Conservation (phyloP, 768 basidiomycete species). For the Lactarius akahatsu region DNA sequence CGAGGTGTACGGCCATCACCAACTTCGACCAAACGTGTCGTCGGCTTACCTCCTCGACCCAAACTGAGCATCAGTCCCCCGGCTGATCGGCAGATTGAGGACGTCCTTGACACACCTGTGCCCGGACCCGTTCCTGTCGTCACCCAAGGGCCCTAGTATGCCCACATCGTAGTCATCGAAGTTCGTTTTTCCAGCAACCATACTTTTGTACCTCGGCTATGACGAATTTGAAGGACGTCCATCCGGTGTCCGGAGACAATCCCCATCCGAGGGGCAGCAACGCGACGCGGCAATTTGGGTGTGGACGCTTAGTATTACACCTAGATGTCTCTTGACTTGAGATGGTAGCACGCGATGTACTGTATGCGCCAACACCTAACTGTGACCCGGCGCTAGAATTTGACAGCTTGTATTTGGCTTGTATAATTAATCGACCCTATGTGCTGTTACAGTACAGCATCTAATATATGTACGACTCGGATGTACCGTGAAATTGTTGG, state of each 20-base stretch:
- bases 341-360: not conserved
- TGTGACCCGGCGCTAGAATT: not conserved
- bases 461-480: not conserved
- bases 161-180: not conserved
- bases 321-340: not conserved
- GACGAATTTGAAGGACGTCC: not conserved
- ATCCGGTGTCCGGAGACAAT: not conserved
- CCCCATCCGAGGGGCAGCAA: not conserved
- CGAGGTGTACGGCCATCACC: not conserved
- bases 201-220: not conserved
- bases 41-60: conserved; percentile 35
- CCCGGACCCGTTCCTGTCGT: not conserved
- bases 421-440: not conserved
- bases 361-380: not conserved
- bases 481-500: not conserved
- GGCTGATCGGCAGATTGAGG: not conserved
- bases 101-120: not conserved
- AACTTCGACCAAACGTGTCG: conserved; percentile 14
- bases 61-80: conserved; percentile 2
- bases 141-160: not conserved
- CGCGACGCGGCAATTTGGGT: not conserved
- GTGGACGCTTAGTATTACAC: not conserved
- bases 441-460: not conserved
- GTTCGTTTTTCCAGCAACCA: not conserved
- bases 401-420: no score